Conservation (phyloP, 768 basidiomycete species). For the Lentinula guzmanii region DNA sequence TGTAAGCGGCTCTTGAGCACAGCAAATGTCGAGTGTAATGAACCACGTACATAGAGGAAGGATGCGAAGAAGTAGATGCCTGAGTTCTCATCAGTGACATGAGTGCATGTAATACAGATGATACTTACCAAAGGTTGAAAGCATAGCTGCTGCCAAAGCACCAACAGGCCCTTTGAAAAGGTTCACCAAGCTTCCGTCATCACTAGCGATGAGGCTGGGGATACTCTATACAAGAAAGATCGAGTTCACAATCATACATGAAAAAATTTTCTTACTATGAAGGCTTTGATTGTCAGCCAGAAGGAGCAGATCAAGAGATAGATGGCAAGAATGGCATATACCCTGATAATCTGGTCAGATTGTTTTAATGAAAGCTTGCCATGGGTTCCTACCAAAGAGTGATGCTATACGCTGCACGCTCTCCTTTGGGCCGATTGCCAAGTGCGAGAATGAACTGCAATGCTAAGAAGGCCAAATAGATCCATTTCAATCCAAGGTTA, state of each 20-base stretch:
- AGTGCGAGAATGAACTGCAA: constrained; percentile 63
- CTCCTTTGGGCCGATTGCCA: constrained; percentile 85
- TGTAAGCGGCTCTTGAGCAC: constrained; percentile 4
- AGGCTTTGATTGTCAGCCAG: constrained; percentile 76
- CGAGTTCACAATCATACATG: background rate
- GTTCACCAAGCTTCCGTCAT: constrained; percentile 49
- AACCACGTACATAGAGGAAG: constrained; percentile 68
- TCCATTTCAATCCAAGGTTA: constrained; percentile 77
- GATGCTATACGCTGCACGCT: constrained; percentile 60
- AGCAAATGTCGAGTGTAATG: background rate
- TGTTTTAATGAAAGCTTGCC: background rate
- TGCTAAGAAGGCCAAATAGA: constrained; percentile 80
- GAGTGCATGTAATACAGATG: background rate
- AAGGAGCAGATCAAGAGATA: constrained; percentile 88
- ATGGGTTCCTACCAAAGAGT: constrained; percentile 57
- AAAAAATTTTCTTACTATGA: constrained; percentile 42
- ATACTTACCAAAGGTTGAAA: constrained; percentile 75
- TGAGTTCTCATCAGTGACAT: constrained; percentile 15
- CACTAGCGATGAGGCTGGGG: constrained; percentile 36
- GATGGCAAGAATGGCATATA: constrained; percentile 76
- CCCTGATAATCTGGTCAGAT: constrained; percentile 34
- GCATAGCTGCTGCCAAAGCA: constrained; percentile 78
- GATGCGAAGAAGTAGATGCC: constrained; percentile 82
- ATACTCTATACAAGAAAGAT: constrained; percentile 34
- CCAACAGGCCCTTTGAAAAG: constrained; percentile 78